These are phyloP conservation scores for Solanum rostratum DNA, from an alignment of 257 asterid genomes.

Conservation along the genomic window DNA sequence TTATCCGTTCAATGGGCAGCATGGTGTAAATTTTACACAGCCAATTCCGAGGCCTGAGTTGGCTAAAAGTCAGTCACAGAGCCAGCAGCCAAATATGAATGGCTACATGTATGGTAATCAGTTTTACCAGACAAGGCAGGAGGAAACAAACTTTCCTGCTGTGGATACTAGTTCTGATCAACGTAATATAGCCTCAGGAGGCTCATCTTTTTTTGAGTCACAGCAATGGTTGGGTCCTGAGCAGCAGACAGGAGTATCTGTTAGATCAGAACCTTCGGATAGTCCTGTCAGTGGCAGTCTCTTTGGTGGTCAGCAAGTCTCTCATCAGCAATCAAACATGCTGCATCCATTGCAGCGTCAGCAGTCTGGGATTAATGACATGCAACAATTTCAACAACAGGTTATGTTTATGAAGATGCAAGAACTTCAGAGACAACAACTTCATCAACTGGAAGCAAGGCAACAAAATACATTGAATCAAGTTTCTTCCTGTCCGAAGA, in stretches of 20 bases:
- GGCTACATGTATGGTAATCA: constrained; percentile 59
- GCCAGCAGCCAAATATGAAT: constrained; percentile 52
- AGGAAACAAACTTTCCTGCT: constrained; percentile 52
- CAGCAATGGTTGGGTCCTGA: constrained; percentile 50
- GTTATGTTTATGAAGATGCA: constrained; percentile 51
- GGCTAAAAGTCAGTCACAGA: constrained; percentile 33
- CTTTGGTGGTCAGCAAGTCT: constrained; percentile 82
- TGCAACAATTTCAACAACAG: constrained; percentile 76
- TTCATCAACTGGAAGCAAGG: constrained; percentile 48
- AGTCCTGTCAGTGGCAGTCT: constrained; percentile 67
- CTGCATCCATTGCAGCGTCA: constrained; percentile 65
- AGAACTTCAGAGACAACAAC: constrained; percentile 68
- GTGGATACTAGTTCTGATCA: constrained; percentile 49
- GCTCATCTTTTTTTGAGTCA: constrained; percentile 45
- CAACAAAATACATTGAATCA: constrained; percentile 40
- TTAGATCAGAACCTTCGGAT: constrained; percentile 36
- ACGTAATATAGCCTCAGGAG: constrained; percentile 35
- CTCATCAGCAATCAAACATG: constrained; percentile 57
- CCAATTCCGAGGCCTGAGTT: constrained; percentile 47
- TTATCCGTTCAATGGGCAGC: constrained; percentile 36
- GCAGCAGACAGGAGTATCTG: constrained; percentile 44
- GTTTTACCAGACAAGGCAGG: constrained; percentile 47
- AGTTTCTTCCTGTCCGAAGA: constrained; percentile 28
- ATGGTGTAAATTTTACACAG: constrained; percentile 51
- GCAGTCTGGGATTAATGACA: constrained; percentile 50